Evolutionary conservation across 2,329 filamentous ascomycete species (phyloP).

Genomic region (Cladosporium austrohemisphaericum): DNA sequence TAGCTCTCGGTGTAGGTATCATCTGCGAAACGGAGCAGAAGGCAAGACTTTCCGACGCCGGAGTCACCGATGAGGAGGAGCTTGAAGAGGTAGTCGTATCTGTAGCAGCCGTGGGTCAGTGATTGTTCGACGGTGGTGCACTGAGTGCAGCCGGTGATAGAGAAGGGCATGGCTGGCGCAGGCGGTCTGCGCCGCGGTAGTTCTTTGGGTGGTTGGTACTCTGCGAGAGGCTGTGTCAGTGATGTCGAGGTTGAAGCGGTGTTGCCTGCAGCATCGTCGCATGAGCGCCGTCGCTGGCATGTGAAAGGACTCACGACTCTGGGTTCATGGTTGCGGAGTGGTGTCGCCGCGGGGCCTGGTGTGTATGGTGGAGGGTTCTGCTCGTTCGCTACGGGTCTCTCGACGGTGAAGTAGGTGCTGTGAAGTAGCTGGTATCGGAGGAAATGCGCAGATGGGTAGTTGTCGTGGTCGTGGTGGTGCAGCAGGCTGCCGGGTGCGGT

Average conservation of each 20-base stretch:
- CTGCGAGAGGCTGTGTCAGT: constrained; percentile 11
- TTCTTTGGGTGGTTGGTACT: constrained; percentile 9
- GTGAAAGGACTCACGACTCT: constrained; percentile 69
- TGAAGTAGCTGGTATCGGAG: background rate
- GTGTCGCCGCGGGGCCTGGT: constrained; percentile 7
- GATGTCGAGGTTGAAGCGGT: background rate
- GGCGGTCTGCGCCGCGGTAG: constrained; percentile 15
- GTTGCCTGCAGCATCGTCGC: constrained; percentile 22
- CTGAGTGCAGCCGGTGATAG: constrained; percentile 1
- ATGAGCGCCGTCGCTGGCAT: constrained; percentile 14
- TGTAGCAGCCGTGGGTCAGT: constrained; percentile 38
- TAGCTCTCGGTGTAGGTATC: constrained; percentile 99
- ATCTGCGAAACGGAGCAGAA: constrained; percentile 95
- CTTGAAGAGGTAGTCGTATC: constrained; percentile 99
- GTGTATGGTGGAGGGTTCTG: constrained; percentile 1
- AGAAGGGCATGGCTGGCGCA: constrained; percentile 10
- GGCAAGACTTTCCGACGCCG: constrained; percentile 99
- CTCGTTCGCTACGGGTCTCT: background rate
- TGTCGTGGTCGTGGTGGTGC: background rate
- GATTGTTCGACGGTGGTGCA: background rate
- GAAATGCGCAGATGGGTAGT: background rate
- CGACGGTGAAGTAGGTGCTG: background rate
- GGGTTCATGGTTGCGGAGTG: constrained; percentile 65
- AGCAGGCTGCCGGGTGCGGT: constrained; percentile 7
- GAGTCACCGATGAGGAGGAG: constrained; percentile 99